Base-by-base conservation (phyloP, 2,329 filamentous ascomycete species). In the Ophiosphaerella narmari region DNA sequence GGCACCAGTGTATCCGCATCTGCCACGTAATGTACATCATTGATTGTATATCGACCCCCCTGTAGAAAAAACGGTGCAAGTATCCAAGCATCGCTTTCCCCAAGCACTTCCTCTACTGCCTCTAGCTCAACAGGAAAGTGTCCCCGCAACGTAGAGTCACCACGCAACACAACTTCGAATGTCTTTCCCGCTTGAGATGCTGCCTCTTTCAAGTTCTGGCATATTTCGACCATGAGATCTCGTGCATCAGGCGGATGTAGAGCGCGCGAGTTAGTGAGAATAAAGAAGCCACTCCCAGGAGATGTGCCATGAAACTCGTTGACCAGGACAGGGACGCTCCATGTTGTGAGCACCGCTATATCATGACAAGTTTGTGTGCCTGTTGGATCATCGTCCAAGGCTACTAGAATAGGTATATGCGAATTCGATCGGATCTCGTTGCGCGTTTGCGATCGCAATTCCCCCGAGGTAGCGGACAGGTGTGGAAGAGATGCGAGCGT, bases 321-420 rank as follows among this genome's bases (percentile, higher is more conserved):
- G 2, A 65, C 67, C 2, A 84, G 71, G 0, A 74, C 77, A 1
- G 68, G 55, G 5, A 75, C 55, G 49, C 80, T 77, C 81, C 81
- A 85, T 5, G 79, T 77, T 0, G 80, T 82, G 16, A 85, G 72
- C 1, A 85, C 80, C 42, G 74, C 68, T 51, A 85, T 78, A 55
- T 80, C 77, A 63, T 84, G 80, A 65, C 82, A 84, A n/a, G 82
- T 85, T 60, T 85, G 82, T 0, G 82, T 85, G n/a, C 82, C 81
- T 0, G 82, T 85, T 29, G 82, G 81, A 47, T 84, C 81, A 50
- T 84, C 82, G 45, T 84, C 81, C 5, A 80, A 71, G 1, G 72
- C 72, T 4, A 80, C 70, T 6, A 70, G 51, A 7, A 68, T 55
- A 1, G 65, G 66, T 11, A 62, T 65, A 13, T 54, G 37, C 2